A percentile compares a stretch with the other conserved stretches of the same genome.
Evolutionary conservation across 2,329 filamentous ascomycete genomes (phyloP).

Genomic region (Ceratocystis cacaofunesta): DNA sequence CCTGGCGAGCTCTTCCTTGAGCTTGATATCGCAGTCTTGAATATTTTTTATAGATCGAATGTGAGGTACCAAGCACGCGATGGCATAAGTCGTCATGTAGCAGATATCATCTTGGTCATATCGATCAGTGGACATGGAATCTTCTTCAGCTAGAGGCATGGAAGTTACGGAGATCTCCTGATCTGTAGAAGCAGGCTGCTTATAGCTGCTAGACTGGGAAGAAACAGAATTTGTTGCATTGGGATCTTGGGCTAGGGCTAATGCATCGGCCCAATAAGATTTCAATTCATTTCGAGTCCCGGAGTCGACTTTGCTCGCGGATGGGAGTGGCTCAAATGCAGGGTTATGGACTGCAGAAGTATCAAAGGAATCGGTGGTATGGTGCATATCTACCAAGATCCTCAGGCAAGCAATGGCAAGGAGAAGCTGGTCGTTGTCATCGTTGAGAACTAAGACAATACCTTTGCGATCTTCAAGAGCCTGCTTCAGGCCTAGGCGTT

Average conservation of each 20-base stretch:
- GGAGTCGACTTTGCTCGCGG: not conserved
- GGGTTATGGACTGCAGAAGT: not conserved
- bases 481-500: not conserved
- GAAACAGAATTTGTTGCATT: not conserved
- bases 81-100: conserved; percentile 9
- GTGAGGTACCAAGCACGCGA: conserved; percentile 4
- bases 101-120: conserved; percentile 7
- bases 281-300: not conserved
- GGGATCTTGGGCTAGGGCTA: not conserved
- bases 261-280: not conserved
- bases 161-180: not conserved
- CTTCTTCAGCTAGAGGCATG: not conserved
- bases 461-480: not conserved
- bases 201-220: too few relatives aligned
- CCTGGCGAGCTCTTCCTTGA: not conserved
- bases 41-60: not conserved
- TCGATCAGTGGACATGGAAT: not conserved
- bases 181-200: not conserved
- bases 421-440: not conserved
- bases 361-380: not conserved
- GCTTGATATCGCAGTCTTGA: not conserved
- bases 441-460: not conserved
- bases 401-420: not conserved
- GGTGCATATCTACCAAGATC: not conserved
- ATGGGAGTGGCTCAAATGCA: not conserved